Evolutionary conservation across 192 early-diverging fungal species (phyloP).

Genomic region (Spinellus fusiger): DNA sequence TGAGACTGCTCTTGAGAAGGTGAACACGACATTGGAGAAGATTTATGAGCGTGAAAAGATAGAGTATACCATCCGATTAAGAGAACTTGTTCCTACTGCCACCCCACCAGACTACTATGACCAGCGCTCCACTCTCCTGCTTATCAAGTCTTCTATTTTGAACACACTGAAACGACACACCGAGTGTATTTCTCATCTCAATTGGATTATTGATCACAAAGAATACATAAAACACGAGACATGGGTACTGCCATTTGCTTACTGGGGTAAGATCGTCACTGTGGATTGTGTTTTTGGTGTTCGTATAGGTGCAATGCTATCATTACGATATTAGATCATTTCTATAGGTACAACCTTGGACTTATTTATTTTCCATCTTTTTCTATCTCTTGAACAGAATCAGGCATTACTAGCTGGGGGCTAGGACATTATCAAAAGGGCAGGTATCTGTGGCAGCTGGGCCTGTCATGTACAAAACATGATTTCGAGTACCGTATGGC

Average conservation of each 20-base stretch:
- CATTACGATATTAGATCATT: neutral
- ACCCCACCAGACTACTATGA: slow-evolving; percentile 35
- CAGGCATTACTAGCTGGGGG: slow-evolving; percentile 44
- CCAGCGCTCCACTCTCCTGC: slow-evolving; percentile 34
- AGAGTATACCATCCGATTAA: slow-evolving; percentile 29
- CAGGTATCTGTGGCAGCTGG: slow-evolving; percentile 40
- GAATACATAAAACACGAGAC: slow-evolving; percentile 36
- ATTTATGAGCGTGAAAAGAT: slow-evolving; percentile 32
- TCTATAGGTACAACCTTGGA: neutral
- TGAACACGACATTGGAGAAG: slow-evolving; percentile 19
- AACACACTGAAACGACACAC: slow-evolving; percentile 37
- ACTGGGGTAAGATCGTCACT: slow-evolving; percentile 28
- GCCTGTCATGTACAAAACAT: slow-evolving; percentile 37
- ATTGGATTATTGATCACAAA: slow-evolving; percentile 46
- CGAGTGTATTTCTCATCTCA: slow-evolving; percentile 36
- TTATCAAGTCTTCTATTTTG: slow-evolving; percentile 45
- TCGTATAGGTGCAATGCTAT: no score
- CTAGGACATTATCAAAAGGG: slow-evolving; percentile 32
- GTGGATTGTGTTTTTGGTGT: neutral
- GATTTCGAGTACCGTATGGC: slow-evolving; percentile 48
- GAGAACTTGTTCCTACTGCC: slow-evolving; percentile 24
- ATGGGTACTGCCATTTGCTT: slow-evolving; percentile 50
- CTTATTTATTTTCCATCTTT: neutral
- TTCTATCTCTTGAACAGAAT: slow-evolving; percentile 25
- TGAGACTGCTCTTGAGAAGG: slow-evolving; percentile 16